phyloP scores from a whole-genome alignment of 148 eudicot genomes.

The Tetragonia tetragonoides region DNA sequence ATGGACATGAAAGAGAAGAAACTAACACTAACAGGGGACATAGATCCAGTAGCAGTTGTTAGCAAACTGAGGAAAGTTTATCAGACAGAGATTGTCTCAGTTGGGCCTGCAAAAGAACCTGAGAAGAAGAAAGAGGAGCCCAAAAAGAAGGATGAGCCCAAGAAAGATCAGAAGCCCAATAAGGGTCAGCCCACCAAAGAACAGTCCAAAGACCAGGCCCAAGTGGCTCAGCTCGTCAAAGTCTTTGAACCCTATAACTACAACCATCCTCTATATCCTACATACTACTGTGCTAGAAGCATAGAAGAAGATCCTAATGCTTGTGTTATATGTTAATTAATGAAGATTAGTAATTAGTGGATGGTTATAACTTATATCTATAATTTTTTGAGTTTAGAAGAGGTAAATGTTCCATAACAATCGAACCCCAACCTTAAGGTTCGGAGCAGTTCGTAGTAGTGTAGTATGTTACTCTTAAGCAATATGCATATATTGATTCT shows the following conservation, averaged over 20 bases:
- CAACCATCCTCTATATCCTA: not conserved
- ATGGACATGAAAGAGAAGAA: slow-evolving; percentile 54
- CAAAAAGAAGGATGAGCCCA: slow-evolving; percentile 19
- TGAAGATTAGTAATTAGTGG: too few species aligned
- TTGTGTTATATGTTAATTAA: slow-evolving; percentile 52
- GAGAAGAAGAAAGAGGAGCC: slow-evolving; percentile 48
- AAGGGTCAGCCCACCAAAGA: slow-evolving; percentile 13
- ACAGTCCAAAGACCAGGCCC: slow-evolving; percentile 1
- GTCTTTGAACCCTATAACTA: not conserved
- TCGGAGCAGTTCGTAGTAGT: too few species aligned
- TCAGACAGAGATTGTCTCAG: slow-evolving; percentile 44
- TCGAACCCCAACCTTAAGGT: too few species aligned
- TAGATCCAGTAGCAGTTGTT: slow-evolving; percentile 53
- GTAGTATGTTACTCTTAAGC: too few species aligned
- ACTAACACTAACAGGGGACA: slow-evolving; percentile 54
- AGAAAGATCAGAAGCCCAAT: slow-evolving; percentile 24
- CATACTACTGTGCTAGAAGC: slow-evolving; percentile 17
- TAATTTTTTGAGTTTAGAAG: not conserved
- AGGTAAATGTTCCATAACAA: too few species aligned
- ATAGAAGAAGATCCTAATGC: slow-evolving; percentile 53
- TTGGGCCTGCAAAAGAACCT: slow-evolving; percentile 56
- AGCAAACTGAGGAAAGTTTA: slow-evolving; percentile 52
- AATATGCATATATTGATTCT: too few species aligned
- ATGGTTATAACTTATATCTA: too few species aligned
- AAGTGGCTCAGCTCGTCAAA: not conserved